A percentile compares a stretch with the other conserved stretches of the same genome.
Evolutionary conservation across 108 stramenopile genomes (phyloP).

Genomic region (Cyclotella cryptica): DNA sequence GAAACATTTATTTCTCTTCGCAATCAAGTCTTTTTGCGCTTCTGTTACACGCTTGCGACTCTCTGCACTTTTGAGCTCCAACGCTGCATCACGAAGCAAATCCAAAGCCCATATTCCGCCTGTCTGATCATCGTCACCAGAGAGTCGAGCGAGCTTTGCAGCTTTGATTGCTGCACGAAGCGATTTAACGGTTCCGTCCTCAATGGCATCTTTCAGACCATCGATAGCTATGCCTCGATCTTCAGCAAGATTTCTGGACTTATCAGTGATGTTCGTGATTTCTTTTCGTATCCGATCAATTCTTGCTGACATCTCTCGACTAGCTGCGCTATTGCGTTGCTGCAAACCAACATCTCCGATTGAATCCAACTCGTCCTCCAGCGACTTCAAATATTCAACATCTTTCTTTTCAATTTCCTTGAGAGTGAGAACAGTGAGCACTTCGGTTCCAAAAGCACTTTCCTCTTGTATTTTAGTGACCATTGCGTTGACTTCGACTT

Average conservation of each 20-base stretch:
- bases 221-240: conserved; percentile 67
- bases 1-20: conserved; percentile 87
- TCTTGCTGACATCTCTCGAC: conserved; percentile 61
- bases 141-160: conserved; percentile 78
- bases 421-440: conserved; percentile 74
- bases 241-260: conserved; percentile 52
- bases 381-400: conserved; percentile 52
- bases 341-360: conserved; percentile 66
- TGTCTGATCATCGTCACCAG: conserved; percentile 74
- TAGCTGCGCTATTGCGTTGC: conserved; percentile 19
- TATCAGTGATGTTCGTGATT: conserved; percentile 58
- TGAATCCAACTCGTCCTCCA: conserved; percentile 69
- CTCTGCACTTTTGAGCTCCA: conserved; percentile 85
- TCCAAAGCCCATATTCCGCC: conserved; percentile 84
- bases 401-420: conserved; percentile 75
- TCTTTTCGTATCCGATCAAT: conserved; percentile 74
- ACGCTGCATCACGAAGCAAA: conserved; percentile 78
- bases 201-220: conserved; percentile 78
- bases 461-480: conserved; percentile 80
- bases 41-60: conserved; percentile 80
- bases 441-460: conserved; percentile 78
- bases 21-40: conserved; percentile 85
- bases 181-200: conserved; percentile 89
- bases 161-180: conserved; percentile 73
- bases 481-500: conserved; percentile 73